Percentiles rank a stretch among this genome's conserved stretches.
Evolutionary conservation across 1,284 basidiomycete genomes (phyloP).

Genomic region (Polyporus tsugae): DNA sequence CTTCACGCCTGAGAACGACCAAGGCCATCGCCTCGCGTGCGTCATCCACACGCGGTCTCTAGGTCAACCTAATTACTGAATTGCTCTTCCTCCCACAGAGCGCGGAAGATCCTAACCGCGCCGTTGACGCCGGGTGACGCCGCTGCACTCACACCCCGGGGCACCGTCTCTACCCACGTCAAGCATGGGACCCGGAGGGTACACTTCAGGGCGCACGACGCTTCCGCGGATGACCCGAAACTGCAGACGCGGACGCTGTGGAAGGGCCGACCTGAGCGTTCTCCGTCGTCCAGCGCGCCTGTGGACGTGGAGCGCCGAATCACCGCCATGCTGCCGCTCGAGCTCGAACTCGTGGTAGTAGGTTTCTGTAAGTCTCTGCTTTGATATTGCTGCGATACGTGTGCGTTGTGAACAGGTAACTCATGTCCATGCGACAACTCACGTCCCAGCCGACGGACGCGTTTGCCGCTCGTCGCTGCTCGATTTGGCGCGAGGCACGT

Average conservation of each 20-base stretch:
- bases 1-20: constrained; percentile 19
- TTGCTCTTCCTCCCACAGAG: constrained; percentile 18
- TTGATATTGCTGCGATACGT: too few species aligned
- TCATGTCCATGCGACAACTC: neutral
- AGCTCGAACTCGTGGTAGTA: constrained; percentile 61
- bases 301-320: constrained; percentile 35
- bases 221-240: neutral
- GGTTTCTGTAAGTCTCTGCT: constrained; percentile 61
- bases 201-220: constrained; percentile 22
- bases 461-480: constrained; percentile 53
- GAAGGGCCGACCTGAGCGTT: constrained; percentile 34
- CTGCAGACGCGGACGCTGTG: constrained; percentile 34
- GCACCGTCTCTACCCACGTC: constrained; percentile 33
- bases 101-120: constrained; percentile 24
- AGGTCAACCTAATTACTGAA: constrained; percentile 7
- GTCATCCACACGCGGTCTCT: neutral
- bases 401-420: neutral
- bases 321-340: constrained; percentile 64
- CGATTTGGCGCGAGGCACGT: constrained; percentile 36
- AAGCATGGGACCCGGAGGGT: constrained; percentile 37
- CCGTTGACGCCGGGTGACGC: constrained; percentile 26
- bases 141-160: constrained; percentile 24
- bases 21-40: constrained; percentile 24
- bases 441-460: constrained; percentile 62
- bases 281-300: constrained; percentile 11